These are phyloP conservation scores for Plasmodium coatneyi DNA, from an alignment of 169 alveolate species.

Conservation along the genomic window DNA sequence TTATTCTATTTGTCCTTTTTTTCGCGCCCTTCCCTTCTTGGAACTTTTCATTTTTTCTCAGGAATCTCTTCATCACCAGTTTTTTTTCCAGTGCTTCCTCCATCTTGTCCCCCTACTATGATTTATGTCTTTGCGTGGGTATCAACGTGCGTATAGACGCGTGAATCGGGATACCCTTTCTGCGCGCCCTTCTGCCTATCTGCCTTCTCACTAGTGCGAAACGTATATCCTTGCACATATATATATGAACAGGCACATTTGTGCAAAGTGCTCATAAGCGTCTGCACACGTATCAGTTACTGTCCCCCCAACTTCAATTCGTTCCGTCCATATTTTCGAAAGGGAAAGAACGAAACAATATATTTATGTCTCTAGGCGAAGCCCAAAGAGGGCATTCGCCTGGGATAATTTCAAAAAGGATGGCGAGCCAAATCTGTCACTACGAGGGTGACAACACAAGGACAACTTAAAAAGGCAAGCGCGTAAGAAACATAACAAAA, in stretches of 20 bases:
- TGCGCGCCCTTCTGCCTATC: background rate
- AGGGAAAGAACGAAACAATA: background rate
- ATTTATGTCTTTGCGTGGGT: background rate
- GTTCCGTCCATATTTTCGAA: constrained; percentile 9
- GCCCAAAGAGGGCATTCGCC: background rate
- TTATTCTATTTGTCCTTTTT: constrained; percentile 6
- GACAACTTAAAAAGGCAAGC: background rate
- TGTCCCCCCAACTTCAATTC: background rate
- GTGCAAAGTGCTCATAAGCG: background rate
- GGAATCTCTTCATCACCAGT: background rate
- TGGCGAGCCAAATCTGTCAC: background rate
- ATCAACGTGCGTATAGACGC: background rate
- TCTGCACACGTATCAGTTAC: background rate
- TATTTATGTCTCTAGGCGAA: background rate
- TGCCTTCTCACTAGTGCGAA: background rate
- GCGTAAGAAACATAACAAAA: background rate
- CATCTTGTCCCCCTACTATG: constrained; percentile 5
- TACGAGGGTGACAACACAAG: background rate
- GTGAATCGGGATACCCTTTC: background rate
- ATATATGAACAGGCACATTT: background rate
- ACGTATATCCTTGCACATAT: background rate
- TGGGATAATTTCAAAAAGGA: background rate
- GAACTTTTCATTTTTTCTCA: constrained; percentile 16
- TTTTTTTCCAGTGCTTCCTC: constrained; percentile 13
- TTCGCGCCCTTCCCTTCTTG: background rate